A percentile compares a stretch with the other conserved stretches of the same genome.
These are phyloP conservation scores for Calocera viscosa DNA, from an alignment of 768 basidiomycete genomes.

Conservation along the genomic window DNA sequence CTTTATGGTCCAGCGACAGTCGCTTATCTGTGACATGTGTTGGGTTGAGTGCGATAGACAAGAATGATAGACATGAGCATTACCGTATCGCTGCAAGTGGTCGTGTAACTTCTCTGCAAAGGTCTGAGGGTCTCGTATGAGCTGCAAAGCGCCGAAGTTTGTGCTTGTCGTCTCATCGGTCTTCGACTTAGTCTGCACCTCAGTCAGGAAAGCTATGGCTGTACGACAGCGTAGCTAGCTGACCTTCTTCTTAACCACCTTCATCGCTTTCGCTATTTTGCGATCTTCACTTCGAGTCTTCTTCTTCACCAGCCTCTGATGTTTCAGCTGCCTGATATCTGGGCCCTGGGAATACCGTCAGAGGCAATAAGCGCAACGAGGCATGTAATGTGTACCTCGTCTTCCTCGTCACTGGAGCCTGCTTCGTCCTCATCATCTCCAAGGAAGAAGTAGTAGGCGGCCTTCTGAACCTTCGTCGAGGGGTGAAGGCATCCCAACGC, in stretches of 20 bases:
- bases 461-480: conserved; percentile 82
- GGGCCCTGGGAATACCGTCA: conserved; percentile 34
- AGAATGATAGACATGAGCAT: background rate
- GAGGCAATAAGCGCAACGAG: background rate
- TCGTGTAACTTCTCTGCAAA: conserved; percentile 92
- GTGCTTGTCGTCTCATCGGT: conserved; percentile 25
- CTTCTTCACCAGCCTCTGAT: conserved; percentile 86
- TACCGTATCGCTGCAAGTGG: conserved; percentile 53
- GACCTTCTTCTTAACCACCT: conserved; percentile 46
- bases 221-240: background rate
- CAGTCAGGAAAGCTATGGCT: background rate
- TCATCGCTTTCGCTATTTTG: conserved; percentile 61
- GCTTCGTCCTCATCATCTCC: conserved; percentile 66
- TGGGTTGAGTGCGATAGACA: background rate
- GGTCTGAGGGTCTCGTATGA: conserved; percentile 88
- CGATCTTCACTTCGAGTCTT: conserved; percentile 75
- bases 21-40: conserved; percentile 60
- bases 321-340: conserved; percentile 62
- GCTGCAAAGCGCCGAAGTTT: conserved; percentile 86
- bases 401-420: conserved; percentile 41
- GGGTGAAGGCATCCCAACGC: conserved; percentile 89
- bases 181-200: conserved; percentile 22
- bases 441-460: conserved; percentile 94
- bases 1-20: conserved; percentile 94
- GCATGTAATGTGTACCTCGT: conserved; percentile 29